phyloP scores from a whole-genome alignment of 2,329 filamentous ascomycete genomes.

The Nannizzia gypsea region DNA sequence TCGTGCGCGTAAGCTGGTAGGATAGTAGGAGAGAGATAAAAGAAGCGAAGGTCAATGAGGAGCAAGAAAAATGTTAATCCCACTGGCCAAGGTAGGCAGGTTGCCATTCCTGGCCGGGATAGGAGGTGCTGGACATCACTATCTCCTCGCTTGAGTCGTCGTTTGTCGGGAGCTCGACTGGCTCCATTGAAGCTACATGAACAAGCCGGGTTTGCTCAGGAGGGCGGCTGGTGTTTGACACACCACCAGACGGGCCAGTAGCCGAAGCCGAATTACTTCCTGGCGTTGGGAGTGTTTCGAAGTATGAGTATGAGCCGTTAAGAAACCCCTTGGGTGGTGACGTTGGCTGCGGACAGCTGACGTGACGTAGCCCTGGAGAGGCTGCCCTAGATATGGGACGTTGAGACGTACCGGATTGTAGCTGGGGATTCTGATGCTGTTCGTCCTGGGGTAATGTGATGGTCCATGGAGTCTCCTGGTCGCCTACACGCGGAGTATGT shows the following conservation, averaged over 20 bases:
- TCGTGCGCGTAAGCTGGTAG: too few species aligned
- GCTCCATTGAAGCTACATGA: constrained; percentile 11
- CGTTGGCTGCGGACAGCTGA: constrained; percentile 2
- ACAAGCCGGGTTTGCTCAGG: background rate
- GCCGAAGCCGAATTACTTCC: background rate
- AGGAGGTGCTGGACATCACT: constrained; percentile 38
- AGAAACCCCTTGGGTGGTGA: constrained; percentile 8
- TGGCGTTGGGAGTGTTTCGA: background rate
- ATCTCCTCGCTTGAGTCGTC: constrained; percentile 36
- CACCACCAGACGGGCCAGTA: background rate
- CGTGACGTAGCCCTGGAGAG: background rate
- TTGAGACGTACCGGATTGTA: background rate
- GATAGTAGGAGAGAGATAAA: background rate
- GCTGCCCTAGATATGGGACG: constrained; percentile 2
- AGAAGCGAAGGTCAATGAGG: background rate
- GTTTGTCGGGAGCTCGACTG: constrained; percentile 25
- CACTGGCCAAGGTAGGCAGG: constrained; percentile 18
- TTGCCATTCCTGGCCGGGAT: constrained; percentile 39
- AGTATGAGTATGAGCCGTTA: background rate
- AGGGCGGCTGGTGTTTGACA: background rate
- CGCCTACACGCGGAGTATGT: constrained; percentile 23
- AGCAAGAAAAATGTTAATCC: constrained; percentile 9
- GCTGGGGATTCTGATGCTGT: background rate
- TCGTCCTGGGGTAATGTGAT: constrained; percentile 24
- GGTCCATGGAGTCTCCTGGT: constrained; percentile 29